A percentile compares a stretch with the other conserved stretches of the same genome.
These are phyloP conservation scores for Microdochium bolleyi DNA, from an alignment of 2,329 filamentous ascomycete species.

Conservation along the genomic window DNA sequence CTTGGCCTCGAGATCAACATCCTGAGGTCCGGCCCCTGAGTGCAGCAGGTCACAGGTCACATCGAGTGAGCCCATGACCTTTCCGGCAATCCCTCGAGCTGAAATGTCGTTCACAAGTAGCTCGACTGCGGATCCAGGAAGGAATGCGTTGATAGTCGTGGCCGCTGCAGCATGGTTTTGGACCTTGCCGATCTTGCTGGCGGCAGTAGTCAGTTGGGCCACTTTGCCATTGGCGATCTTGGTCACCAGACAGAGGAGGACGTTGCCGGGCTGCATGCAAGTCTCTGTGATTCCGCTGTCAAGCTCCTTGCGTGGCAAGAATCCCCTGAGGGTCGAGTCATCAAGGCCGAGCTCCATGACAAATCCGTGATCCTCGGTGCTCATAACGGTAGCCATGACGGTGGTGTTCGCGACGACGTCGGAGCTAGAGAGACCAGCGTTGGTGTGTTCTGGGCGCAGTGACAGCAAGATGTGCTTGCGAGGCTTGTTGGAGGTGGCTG, in stretches of 20 bases:
- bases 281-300: conserved; percentile 57
- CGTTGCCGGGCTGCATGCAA: conserved; percentile 71
- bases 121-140: conserved; percentile 87
- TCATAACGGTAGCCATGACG: conserved; percentile 79
- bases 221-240: conserved; percentile 73
- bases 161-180: conserved; percentile 63
- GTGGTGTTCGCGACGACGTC: conserved; percentile 70
- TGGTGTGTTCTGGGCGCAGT: conserved; percentile 69
- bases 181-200: conserved; percentile 59
- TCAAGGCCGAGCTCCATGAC: conserved; percentile 85
- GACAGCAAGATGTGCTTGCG: conserved; percentile 85
- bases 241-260: conserved; percentile 76
- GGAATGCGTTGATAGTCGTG: conserved; percentile 80
- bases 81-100: conserved; percentile 70
- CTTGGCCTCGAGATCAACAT: conserved; percentile 63
- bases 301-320: conserved; percentile 78
- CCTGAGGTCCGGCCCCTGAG: conserved; percentile 66
- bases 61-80: conserved; percentile 86
- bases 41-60: conserved; percentile 87
- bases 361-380: conserved; percentile 92
- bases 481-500: conserved; percentile 44
- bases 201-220: conserved; percentile 73
- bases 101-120: conserved; percentile 73
- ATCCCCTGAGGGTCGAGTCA: conserved; percentile 63
- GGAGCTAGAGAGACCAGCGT: conserved; percentile 63